Conservation (phyloP, 2,329 filamentous ascomycete genomes). For the Ophiostoma piceae region DNA sequence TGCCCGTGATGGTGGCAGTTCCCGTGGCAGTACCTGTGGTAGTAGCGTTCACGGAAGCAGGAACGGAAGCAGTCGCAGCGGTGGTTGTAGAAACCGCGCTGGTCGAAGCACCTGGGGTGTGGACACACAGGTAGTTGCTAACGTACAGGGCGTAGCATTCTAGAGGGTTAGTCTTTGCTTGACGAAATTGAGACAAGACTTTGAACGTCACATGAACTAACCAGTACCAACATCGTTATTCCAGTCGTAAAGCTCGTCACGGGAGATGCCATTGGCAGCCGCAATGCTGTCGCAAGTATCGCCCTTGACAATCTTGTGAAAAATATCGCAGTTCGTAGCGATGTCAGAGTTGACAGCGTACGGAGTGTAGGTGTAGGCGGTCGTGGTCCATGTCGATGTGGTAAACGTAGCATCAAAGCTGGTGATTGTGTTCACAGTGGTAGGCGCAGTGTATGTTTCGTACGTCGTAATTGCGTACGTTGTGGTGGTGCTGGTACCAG, state of each 20-base stretch:
- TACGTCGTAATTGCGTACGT: neutral
- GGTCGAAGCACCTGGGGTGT: neutral
- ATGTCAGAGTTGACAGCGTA: neutral
- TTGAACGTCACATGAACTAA: neutral
- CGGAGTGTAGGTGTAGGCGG: neutral
- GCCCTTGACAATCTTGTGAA: constrained; percentile 1
- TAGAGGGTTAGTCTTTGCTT: neutral
- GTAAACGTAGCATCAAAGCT: neutral
- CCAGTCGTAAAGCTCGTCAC: neutral
- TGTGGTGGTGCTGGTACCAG: neutral
- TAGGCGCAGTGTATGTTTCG: neutral
- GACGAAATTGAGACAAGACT: neutral
- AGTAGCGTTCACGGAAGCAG: neutral
- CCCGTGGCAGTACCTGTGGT: neutral
- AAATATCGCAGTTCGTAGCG: neutral
- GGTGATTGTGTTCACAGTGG: neutral
- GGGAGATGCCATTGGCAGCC: neutral
- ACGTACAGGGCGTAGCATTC: neutral
- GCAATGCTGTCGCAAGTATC: neutral
- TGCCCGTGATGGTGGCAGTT: neutral
- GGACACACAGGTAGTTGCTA: neutral
- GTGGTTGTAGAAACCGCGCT: neutral
- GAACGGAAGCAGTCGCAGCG: neutral
- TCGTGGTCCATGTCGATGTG: neutral
- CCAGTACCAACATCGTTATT: neutral